A percentile compares a stretch with the other conserved stretches of the same genome.
phyloP scores from a whole-genome alignment of 2,329 filamentous ascomycete genomes.

The Paraphaeosphaeria minitans region DNA sequence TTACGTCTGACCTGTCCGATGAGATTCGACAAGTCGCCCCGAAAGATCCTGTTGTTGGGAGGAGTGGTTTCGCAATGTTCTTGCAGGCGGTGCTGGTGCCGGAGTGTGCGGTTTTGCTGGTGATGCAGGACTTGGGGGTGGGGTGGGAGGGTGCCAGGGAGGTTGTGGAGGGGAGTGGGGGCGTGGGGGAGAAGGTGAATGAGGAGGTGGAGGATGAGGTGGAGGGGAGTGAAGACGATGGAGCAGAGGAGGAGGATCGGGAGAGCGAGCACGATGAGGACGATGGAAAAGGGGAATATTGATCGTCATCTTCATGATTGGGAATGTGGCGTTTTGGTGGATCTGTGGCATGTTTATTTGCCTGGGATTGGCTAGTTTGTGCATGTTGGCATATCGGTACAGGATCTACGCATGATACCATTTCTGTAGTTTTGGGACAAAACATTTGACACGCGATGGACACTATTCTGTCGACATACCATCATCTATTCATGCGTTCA shows the following conservation, averaged over 20 bases:
- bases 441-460: too few relatives aligned
- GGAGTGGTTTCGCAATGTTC: slow-evolving; percentile 39
- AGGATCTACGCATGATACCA: too few relatives aligned
- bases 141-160: slow-evolving; percentile 52
- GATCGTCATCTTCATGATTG: too few relatives aligned
- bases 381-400: too few relatives aligned
- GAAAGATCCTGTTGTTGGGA: slow-evolving; percentile 38
- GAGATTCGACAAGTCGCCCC: slow-evolving; percentile 30
- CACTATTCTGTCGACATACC: too few relatives aligned
- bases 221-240: slow-evolving; percentile 27
- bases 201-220: slow-evolving; percentile 64
- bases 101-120: slow-evolving; percentile 63
- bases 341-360: neutral
- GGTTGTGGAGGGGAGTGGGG: slow-evolving; percentile 69
- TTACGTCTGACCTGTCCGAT: slow-evolving; percentile 32
- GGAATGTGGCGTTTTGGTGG: neutral
- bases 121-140: slow-evolving; percentile 62
- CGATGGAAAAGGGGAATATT: too few relatives aligned
- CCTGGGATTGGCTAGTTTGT: too few relatives aligned
- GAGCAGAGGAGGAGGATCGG: slow-evolving; percentile 17
- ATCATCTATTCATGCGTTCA: too few relatives aligned
- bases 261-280: too few relatives aligned
- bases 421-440: too few relatives aligned
- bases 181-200: slow-evolving; percentile 70
- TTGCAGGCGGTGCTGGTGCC: slow-evolving; percentile 67